Evolutionary conservation across 1,139 yeast species (phyloP), one percentile per base, ranked within the genome.

Genomic region (Candida sojae): DNA sequence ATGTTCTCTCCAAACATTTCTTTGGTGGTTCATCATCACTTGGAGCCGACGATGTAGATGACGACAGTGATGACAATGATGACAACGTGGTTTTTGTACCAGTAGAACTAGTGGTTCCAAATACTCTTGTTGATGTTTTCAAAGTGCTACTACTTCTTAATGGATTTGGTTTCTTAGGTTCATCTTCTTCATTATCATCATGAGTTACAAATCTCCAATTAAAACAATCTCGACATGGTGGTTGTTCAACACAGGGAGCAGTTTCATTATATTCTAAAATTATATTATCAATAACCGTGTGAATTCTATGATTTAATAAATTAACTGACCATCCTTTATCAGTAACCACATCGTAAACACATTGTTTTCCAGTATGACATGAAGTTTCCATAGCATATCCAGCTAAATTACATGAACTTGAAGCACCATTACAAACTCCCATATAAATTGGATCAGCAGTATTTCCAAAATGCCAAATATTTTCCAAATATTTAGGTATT

Each of bases 361-460:
- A 93, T 48, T 83, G 84, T 61, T 80, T 79, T 0, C 99, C 99
- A 0, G 97, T 82, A 64, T 93, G 99, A 62, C 99, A 93, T 37
- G 86, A 86, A 0, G 97, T 87, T 64, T 93, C 99, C 97, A 93
- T 86, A 9, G 99, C 99, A 66, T 91, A 93, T 0, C 99, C 99
- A 0, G 89, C 97, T 11, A 89, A 79, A 58, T 93, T 86, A 66
- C 99, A 93, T 4, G 93, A 69, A 1, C 96, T 87, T 7, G 95
- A 84, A 0, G 96, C 96, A 4, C 99, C 99, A 61, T 89, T 91
- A 65, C 99, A 93, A 6, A 90, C 92, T 0, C 99, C 99, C 96
- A 92, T 88, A 60, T 77, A 93, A 5, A 93, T 88, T 1, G 99
- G 99, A 63, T 93, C 99, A 0, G 97, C 99, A 1, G 96, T 93